These are phyloP conservation scores for Trichoderma sp. DNA, from an alignment of 2,329 filamentous ascomycete species.

Conservation along the genomic window DNA sequence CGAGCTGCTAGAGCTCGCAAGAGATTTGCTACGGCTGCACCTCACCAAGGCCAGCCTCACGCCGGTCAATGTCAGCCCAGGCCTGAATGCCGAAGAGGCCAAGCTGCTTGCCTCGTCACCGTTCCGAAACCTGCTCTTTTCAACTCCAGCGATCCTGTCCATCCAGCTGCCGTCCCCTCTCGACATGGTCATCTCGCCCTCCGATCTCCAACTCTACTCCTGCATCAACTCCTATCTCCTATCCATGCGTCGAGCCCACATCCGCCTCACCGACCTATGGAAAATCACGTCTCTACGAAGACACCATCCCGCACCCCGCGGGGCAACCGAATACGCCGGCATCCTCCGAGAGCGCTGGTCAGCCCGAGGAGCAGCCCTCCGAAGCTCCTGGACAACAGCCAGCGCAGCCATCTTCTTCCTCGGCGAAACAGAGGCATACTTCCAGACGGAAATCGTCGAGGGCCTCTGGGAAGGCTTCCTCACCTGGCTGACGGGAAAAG, in stretches of 20 bases:
- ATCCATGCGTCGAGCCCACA: slow-evolving; percentile 78
- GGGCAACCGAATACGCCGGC: slow-evolving; percentile 58
- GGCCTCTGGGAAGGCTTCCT: slow-evolving; percentile 79
- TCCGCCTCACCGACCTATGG: slow-evolving; percentile 82
- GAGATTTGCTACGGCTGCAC: slow-evolving; percentile 68
- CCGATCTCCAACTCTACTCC: slow-evolving; percentile 77
- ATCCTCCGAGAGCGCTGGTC: slow-evolving; percentile 63
- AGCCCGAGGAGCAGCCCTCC: slow-evolving; percentile 62
- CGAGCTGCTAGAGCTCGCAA: slow-evolving; percentile 78
- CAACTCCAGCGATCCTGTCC: slow-evolving; percentile 64
- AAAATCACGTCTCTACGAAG: slow-evolving; percentile 75
- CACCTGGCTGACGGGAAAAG: slow-evolving; percentile 61
- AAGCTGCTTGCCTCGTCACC: slow-evolving; percentile 47
- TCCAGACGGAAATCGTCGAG: slow-evolving; percentile 84
- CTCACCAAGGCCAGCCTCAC: slow-evolving; percentile 49
- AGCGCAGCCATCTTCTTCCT: slow-evolving; percentile 86
- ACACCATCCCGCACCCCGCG: slow-evolving; percentile 67
- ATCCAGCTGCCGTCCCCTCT: slow-evolving; percentile 74
- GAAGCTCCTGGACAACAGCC: slow-evolving; percentile 85
- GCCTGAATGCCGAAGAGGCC: slow-evolving; percentile 32
- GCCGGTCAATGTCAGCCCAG: slow-evolving; percentile 38
- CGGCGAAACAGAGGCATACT: slow-evolving; percentile 80
- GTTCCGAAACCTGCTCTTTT: slow-evolving; percentile 80
- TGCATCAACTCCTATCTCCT: slow-evolving; percentile 84
- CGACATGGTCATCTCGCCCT: slow-evolving; percentile 77